Evolutionary conservation across 2,329 filamentous ascomycete species (phyloP).

Genomic region (Onygenales sp.): DNA sequence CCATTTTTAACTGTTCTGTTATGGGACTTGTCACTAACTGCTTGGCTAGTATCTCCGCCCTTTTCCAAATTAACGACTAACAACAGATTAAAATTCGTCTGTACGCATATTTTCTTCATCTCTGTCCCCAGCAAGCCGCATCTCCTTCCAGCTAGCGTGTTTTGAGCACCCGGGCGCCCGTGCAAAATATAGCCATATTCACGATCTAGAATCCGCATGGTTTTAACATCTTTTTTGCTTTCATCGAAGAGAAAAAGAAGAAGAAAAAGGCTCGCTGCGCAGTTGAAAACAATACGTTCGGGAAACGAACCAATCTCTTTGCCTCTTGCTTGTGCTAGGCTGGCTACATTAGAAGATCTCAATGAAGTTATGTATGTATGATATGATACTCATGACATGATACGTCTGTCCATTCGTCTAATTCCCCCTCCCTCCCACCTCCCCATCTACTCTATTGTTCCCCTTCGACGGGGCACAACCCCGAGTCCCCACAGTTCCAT

Average conservation of each 20-base stretch:
- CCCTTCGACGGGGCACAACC: too few species aligned
- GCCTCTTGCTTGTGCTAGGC: background rate
- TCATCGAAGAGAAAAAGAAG: too few species aligned
- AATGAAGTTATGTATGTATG: constrained; percentile 19
- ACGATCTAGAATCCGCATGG: too few species aligned
- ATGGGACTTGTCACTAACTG: background rate
- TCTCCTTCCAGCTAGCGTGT: too few species aligned
- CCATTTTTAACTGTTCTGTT: background rate
- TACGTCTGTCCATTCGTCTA: too few species aligned
- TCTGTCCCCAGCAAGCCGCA: background rate
- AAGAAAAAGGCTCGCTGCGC: too few species aligned
- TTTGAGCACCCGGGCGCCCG: too few species aligned
- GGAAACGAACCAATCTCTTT: background rate
- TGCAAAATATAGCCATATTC: too few species aligned
- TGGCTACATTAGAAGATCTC: background rate
- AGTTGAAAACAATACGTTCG: background rate
- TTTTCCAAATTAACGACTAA: constrained; percentile 56
- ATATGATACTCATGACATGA: background rate
- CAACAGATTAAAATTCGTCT: constrained; percentile 31
- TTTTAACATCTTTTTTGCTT: too few species aligned
- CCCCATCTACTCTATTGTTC: too few species aligned
- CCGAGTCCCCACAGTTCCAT: too few species aligned
- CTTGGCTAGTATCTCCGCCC: constrained; percentile 34
- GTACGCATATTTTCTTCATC: background rate
- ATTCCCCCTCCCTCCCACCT: too few species aligned